Conservation (phyloP, 495 filamentous ascomycete species). For the Pyronema domesticum region DNA sequence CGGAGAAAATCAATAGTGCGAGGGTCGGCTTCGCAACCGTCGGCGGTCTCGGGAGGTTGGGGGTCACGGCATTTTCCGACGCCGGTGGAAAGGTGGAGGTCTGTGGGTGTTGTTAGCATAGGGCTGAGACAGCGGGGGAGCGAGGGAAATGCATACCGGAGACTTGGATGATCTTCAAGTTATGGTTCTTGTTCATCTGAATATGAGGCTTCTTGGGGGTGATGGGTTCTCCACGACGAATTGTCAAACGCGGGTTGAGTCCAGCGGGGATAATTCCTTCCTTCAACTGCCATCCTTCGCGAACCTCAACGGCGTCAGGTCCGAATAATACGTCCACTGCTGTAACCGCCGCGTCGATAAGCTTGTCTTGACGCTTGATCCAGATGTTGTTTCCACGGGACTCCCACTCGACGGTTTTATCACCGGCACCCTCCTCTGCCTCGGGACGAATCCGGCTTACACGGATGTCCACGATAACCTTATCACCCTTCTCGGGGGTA, state of each 20-base stretch:
- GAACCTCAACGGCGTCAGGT: conserved; percentile 77
- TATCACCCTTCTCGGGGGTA: conserved; percentile 41
- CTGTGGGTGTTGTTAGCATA: conserved; percentile 22
- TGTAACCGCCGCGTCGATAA: conserved; percentile 56
- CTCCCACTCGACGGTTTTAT: conserved; percentile 60
- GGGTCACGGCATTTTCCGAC: conserved; percentile 69
- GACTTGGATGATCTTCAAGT: conserved; percentile 91
- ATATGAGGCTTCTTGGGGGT: conserved; percentile 47
- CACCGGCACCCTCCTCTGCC: conserved; percentile 34
- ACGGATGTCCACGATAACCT: conserved; percentile 65
- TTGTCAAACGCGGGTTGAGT: conserved; percentile 49
- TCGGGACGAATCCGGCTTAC: conserved; percentile 62
- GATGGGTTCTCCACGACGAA: conserved; percentile 49
- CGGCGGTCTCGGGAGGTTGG: conserved; percentile 49
- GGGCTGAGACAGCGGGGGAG: not conserved
- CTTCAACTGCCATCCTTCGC: conserved; percentile 61
- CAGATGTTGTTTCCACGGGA: conserved; percentile 61
- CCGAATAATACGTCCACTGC: conserved; percentile 84
- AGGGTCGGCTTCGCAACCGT: conserved; percentile 77
- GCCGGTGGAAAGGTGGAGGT: conserved; percentile 82
- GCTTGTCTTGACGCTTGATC: conserved; percentile 62
- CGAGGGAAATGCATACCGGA: conserved; percentile 26
- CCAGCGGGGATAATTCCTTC: conserved; percentile 34
- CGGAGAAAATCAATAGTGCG: conserved; percentile 80
- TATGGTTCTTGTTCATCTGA: conserved; percentile 67